Evolutionary conservation across 2,329 filamentous ascomycete species (phyloP).

Genomic region (Paecilomyces variotii): DNA sequence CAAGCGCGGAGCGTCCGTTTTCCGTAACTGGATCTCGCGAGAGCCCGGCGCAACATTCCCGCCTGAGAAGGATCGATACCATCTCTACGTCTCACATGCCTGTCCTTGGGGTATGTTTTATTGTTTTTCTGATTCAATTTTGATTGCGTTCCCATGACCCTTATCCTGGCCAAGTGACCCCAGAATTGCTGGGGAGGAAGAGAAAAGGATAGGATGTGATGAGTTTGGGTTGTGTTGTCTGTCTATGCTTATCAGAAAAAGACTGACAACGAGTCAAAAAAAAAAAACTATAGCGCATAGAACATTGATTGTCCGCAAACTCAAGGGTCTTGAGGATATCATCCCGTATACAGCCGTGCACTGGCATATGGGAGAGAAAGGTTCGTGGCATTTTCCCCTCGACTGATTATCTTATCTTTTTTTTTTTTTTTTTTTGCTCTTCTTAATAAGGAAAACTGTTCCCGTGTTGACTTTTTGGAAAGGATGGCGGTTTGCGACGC

Average conservation of each 20-base stretch:
- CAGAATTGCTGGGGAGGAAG: not conserved
- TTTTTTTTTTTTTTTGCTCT: no score
- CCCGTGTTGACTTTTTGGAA: no score
- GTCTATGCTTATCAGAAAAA: not conserved
- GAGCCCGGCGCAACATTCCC: constrained; percentile 67
- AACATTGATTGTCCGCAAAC: constrained; percentile 74
- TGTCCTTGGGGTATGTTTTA: constrained; percentile 67
- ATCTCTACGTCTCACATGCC: constrained; percentile 89
- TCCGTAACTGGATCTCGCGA: constrained; percentile 71
- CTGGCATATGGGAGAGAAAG: constrained; percentile 72
- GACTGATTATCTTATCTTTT: no score
- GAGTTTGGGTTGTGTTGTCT: not conserved
- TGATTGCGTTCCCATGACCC: not conserved
- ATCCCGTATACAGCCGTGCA: constrained; percentile 77
- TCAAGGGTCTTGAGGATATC: constrained; percentile 87
- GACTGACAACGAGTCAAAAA: not conserved
- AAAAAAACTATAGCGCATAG: constrained; percentile 56
- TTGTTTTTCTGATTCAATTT: not conserved
- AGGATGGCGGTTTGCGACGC: constrained; percentile 77
- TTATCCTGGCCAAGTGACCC: not conserved
- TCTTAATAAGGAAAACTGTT: no score
- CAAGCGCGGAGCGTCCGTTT: constrained; percentile 77
- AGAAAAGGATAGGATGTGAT: not conserved
- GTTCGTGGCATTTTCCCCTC: constrained; percentile 28
- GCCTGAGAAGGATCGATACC: constrained; percentile 81